These are phyloP conservation scores for Tolypocladium tropicale DNA, from an alignment of 2,329 filamentous ascomycete species.

Conservation along the genomic window DNA sequence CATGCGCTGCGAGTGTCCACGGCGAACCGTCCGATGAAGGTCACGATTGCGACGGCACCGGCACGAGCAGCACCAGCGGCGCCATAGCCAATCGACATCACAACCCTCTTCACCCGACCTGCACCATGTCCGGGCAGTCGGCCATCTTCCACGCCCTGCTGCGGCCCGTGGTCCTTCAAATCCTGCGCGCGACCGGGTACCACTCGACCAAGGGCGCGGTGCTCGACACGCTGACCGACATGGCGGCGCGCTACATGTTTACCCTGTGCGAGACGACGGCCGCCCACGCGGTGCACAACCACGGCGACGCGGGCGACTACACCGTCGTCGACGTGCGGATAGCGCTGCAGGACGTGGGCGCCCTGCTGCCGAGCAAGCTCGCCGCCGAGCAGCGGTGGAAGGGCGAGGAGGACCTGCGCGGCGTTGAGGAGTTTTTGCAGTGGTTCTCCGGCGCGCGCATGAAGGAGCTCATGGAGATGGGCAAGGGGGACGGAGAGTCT, in stretches of 20 bases:
- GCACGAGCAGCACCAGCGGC: slow-evolving; percentile 9
- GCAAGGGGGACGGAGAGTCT: slow-evolving; percentile 56
- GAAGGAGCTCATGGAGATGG: slow-evolving; percentile 71
- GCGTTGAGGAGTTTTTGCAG: slow-evolving; percentile 65
- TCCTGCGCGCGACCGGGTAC: slow-evolving; percentile 85
- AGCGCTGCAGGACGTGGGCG: slow-evolving; percentile 73
- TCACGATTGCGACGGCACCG: slow-evolving; percentile 15
- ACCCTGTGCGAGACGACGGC: slow-evolving; percentile 65
- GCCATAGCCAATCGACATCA: neutral
- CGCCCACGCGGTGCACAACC: slow-evolving; percentile 58
- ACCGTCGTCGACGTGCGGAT: slow-evolving; percentile 68
- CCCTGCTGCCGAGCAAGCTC: slow-evolving; percentile 58
- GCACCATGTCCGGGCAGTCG: slow-evolving; percentile 33
- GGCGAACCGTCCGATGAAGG: slow-evolving; percentile 19
- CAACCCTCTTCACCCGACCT: neutral
- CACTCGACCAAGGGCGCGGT: slow-evolving; percentile 72
- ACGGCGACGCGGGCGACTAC: slow-evolving; percentile 40
- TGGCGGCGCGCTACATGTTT: slow-evolving; percentile 71
- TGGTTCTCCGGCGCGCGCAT: slow-evolving; percentile 71
- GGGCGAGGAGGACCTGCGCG: slow-evolving; percentile 66
- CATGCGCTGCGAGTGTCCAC: slow-evolving; percentile 17
- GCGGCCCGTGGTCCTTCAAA: slow-evolving; percentile 79
- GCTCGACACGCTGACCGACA: slow-evolving; percentile 77
- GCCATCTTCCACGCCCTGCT: slow-evolving; percentile 64
- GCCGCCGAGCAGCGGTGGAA: slow-evolving; percentile 58